Evolutionary conservation across 257 asterid genomes (phyloP), one percentile per base, ranked within the genome.

Genomic region (Penstemon newberryi): DNA sequence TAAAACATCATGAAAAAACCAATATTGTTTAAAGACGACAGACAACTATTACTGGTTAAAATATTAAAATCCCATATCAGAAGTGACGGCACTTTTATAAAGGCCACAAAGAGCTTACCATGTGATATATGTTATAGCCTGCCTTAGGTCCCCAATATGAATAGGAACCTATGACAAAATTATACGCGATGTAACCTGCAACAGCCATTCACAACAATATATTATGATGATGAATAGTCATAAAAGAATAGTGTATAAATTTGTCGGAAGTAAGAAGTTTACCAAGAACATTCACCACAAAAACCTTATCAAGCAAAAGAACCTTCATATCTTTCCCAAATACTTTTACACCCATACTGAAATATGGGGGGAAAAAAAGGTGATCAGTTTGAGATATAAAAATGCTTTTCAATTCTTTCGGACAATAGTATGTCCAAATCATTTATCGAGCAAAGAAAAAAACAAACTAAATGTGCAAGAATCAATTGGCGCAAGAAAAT

Each of bases 131-230:
- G 78, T 71, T 83, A 83, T 89, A 87, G 67, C 98, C 99, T 13
- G 98, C 98, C 87, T 91, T 94, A 33, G 98, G 98, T 59, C 99
- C 99, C 99, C 99, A 94, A 62, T 94, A 94, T 52, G 99, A 94
- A 77, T 94, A 94, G 70, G 99, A 88, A 41, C 99, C 99, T 60
- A 94, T 86, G 62, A 94, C 99, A 67, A 94, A 94, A 80, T 91
- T 94, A 74, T 94, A 94, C n/a, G 95, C 91, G 42, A 89, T 83
- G 81, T 91, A 89, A 50, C 97, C 97, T 90, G 95, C 80, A 78
- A 71, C 40, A 71, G 73, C 36, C 79, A 72, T 58, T 53, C 60
- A 73, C 49, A 67, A 63, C 25, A 11, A 67, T 44, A 25, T 51
- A 63, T 63, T 66, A 77, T 56, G 58, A 53, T 25, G 64, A 57